These are phyloP conservation scores for Phylloporus sp. DNA, from an alignment of 768 basidiomycete species.

Conservation along the genomic window DNA sequence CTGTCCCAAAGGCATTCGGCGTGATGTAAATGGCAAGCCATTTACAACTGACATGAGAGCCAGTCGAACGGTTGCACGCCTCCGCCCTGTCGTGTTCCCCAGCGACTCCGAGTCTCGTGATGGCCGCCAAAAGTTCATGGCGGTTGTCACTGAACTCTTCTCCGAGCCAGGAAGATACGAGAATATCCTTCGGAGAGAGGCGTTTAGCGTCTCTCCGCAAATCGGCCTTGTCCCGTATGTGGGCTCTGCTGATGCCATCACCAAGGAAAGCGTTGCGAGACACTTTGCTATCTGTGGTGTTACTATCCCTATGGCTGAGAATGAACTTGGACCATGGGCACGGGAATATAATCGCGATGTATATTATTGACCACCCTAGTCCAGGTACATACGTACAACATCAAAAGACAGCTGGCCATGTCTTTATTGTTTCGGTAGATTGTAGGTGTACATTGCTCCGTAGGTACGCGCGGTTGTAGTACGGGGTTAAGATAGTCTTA, in stretches of 20 bases:
- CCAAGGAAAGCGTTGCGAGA: constrained; percentile 33
- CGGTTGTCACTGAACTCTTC: constrained; percentile 38
- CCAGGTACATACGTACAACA: constrained; percentile 16
- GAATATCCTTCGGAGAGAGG: constrained; percentile 33
- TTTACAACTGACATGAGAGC: constrained; percentile 42
- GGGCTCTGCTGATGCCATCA: constrained; percentile 27
- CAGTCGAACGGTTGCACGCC: constrained; percentile 46
- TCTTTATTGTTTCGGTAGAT: constrained; percentile 20
- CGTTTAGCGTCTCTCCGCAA: constrained; percentile 34
- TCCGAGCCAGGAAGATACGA: constrained; percentile 39
- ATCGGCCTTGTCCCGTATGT: constrained; percentile 30
- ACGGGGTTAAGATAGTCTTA: constrained; percentile 12
- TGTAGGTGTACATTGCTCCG: constrained; percentile 1
- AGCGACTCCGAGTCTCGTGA: constrained; percentile 33
- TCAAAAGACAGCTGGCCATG: constrained; percentile 25
- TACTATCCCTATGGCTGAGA: constrained; percentile 32
- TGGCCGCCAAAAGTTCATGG: constrained; percentile 39
- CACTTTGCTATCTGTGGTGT: constrained; percentile 44
- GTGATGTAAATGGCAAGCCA: constrained; percentile 35
- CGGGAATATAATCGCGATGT: constrained; percentile 32
- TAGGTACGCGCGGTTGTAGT: constrained; percentile 17
- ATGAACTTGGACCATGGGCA: constrained; percentile 39
- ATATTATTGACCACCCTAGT: constrained; percentile 19
- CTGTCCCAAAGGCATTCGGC: constrained; percentile 47
- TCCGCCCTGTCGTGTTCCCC: constrained; percentile 37